Evolutionary conservation across 306 rosid genomes (phyloP).

Genomic region (Vigna angularis): DNA sequence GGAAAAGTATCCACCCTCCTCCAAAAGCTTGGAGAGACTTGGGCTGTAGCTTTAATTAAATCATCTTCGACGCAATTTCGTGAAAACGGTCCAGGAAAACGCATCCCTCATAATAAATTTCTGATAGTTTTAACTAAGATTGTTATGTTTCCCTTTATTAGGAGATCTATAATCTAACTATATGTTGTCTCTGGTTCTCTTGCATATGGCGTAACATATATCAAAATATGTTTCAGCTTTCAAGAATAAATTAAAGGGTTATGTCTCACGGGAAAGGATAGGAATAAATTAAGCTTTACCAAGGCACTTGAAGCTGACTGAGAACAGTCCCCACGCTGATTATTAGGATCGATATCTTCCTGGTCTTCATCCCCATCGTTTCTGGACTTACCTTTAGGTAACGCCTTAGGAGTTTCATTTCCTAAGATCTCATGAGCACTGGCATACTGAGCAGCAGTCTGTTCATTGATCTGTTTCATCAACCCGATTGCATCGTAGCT

Average conservation of each 20-base stretch:
- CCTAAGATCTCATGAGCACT: constrained; percentile 78
- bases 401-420: constrained; percentile 71
- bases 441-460: constrained; percentile 88
- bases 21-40: neutral
- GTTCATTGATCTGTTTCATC: constrained; percentile 89
- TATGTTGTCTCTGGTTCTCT: neutral
- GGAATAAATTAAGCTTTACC: constrained; percentile 54
- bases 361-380: constrained; percentile 45
- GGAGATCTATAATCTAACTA: neutral
- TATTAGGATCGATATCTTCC: constrained; percentile 47
- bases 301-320: constrained; percentile 56
- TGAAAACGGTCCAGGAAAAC: neutral
- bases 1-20: neutral
- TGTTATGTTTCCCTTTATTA: neutral
- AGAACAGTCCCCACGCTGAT: constrained; percentile 50
- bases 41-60: neutral
- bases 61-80: neutral
- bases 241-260: neutral
- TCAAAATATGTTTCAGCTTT: constrained; percentile 2
- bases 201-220: neutral
- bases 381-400: constrained; percentile 43
- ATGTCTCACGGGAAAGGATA: neutral
- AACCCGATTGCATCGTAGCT: constrained; percentile 91
- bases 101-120: neutral
- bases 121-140: neutral